Base-by-base conservation (phyloP, 768 basidiomycete genomes). In the Auriculariales sp. region DNA sequence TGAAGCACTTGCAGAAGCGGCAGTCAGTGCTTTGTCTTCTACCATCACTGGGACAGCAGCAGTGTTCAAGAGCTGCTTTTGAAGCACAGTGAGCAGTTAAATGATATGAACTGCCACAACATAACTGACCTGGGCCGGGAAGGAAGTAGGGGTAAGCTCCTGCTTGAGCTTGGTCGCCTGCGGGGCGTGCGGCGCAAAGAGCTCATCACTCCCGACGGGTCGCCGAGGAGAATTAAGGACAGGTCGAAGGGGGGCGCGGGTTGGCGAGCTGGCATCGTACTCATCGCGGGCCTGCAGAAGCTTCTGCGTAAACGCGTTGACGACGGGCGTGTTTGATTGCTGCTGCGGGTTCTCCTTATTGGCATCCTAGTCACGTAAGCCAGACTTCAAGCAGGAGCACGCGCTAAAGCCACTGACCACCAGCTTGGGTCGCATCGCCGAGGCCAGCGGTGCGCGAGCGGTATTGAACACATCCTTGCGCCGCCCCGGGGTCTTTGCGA, bases 401-500 rank as follows among this genome's bases (percentile, higher is more conserved):
- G 22, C 6, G 5, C 19, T 5, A 44, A 19, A 11, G 27, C 39
- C 19, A 44, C 39, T 19, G 7, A 44, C 39, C 17, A 24, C 14
- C 14, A 44, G 22, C 5, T 19, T 25, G 22, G 39, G 19, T 7
- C 19, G 19, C 39, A 24, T 44, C 19, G 12, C 35, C 35, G 35
- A 36, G 10, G 35, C 35, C 0, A 36, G 39, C 39, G 39, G 39
- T 25, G 39, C 27, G 5, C 39, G 39, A 9, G 22, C 39, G 12
- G 12, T 19, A 11, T 70, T 75, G 3, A 67, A 65, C 12, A 71
- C 62, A 45, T 68, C 70, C 64, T 75, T 84, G 62, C 76, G 85
- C 36, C 85, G 75, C 28, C 83, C 79, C 12, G 87, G 87, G 1
- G 88, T 90, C 65, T 90, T 90, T 2, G 90, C 77, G 15, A 90